A percentile compares a stretch with the other conserved stretches of the same genome.
Evolutionary conservation across 1,139 yeast genomes (phyloP).

Genomic region (Pneumocystis oryctolagi): DNA sequence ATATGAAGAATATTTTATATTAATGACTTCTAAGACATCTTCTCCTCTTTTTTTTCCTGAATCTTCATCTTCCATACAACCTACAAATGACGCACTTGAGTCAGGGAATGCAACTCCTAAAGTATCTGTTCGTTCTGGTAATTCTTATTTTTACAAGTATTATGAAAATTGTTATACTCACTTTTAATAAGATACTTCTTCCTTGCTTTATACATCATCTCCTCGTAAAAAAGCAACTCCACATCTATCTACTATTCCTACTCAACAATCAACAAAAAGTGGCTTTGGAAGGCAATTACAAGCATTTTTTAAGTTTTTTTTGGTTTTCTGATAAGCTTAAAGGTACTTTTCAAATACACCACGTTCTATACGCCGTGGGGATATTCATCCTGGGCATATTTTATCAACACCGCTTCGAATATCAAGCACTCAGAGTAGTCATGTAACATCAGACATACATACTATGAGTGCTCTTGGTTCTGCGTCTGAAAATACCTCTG

Average conservation of each 20-base stretch:
- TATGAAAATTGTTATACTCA: neutral
- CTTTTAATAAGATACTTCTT: neutral
- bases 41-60: neutral
- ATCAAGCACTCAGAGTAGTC: constrained; percentile 24
- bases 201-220: neutral
- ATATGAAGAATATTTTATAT: neutral
- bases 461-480: constrained; percentile 8
- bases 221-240: neutral
- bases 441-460: constrained; percentile 16
- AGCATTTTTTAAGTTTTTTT: neutral
- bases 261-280: neutral
- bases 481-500: constrained; percentile 33
- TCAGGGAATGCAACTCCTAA: neutral
- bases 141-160: neutral
- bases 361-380: constrained; percentile 33
- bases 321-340: neutral
- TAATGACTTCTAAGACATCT: neutral
- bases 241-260: neutral
- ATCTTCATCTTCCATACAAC: neutral
- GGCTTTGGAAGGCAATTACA: neutral
- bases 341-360: constrained; percentile 7
- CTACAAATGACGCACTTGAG: neutral
- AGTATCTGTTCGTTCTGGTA: neutral
- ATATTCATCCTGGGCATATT: constrained; percentile 42
- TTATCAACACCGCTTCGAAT: constrained; percentile 37